A percentile compares a stretch with the other conserved stretches of the same genome.
phyloP scores from a whole-genome alignment of 306 rosid genomes.

The Lathyrus oleraceus region DNA sequence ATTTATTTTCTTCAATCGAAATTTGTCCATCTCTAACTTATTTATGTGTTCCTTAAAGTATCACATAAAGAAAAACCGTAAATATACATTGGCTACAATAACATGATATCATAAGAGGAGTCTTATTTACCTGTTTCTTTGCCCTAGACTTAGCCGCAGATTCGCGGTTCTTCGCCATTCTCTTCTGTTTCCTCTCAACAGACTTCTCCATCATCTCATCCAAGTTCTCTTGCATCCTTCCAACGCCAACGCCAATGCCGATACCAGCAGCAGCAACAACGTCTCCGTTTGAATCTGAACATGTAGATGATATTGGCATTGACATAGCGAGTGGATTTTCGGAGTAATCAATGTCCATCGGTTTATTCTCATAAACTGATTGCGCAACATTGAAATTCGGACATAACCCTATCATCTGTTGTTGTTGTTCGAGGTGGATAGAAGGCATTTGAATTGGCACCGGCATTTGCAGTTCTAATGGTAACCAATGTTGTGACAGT shows the following conservation, averaged over 20 bases:
- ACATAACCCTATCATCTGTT: neutral
- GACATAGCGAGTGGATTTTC: slow-evolving; percentile 38
- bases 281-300: slow-evolving; percentile 34
- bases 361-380: slow-evolving; percentile 35
- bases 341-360: slow-evolving; percentile 37
- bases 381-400: slow-evolving; percentile 19
- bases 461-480: slow-evolving; percentile 30
- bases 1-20: slow-evolving; percentile 40
- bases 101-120: neutral
- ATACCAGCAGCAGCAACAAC: neutral
- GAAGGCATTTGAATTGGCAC: slow-evolving; percentile 26
- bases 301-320: slow-evolving; percentile 24
- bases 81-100: neutral
- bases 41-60: slow-evolving; percentile 53
- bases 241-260: neutral
- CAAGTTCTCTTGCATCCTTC: slow-evolving; percentile 34
- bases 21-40: slow-evolving; percentile 44
- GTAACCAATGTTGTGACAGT: slow-evolving; percentile 47
- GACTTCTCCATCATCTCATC: slow-evolving; percentile 47
- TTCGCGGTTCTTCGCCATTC: slow-evolving; percentile 72
- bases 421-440: slow-evolving; percentile 22
- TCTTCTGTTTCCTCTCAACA: slow-evolving; percentile 55
- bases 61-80: slow-evolving; percentile 22
- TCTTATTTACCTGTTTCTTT: slow-evolving; percentile 58
- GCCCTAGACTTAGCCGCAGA: slow-evolving; percentile 80